Evolutionary conservation across 306 rosid species (phyloP).

Genomic region (Cucumis sativus): Cucumber_9930_V3 NC_026658.2:22956001-22956500

Average conservation of each 20-base stretch:
- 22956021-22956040: slow-evolving; percentile 97
- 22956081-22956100: slow-evolving; percentile 94
- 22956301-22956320: slow-evolving; percentile 93
- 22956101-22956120: slow-evolving; percentile 94
- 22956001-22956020: slow-evolving; percentile 77
- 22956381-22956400: slow-evolving; percentile 84
- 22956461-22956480: slow-evolving; percentile 42
- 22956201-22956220: slow-evolving; percentile 99
- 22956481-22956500: slow-evolving; percentile 56
- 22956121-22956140: slow-evolving; percentile 87
- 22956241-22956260: slow-evolving; percentile 93
- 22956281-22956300: slow-evolving; percentile 76
- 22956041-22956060: slow-evolving; percentile 92
- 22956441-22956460: slow-evolving; percentile 86
- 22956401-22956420: slow-evolving; percentile 87
- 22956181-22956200: slow-evolving; percentile 96
- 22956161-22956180: slow-evolving; percentile 85
- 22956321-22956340: slow-evolving; percentile 99
- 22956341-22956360: slow-evolving; percentile 98
- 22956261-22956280: slow-evolving; percentile 90
- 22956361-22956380: slow-evolving; percentile 93
- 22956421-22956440: slow-evolving; percentile 99
- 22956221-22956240: slow-evolving; percentile 94
- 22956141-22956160: slow-evolving; percentile 94
- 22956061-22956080: slow-evolving; percentile 92